Conservation (phyloP, 768 basidiomycete genomes). For the Podaxis pistillaris region DNA sequence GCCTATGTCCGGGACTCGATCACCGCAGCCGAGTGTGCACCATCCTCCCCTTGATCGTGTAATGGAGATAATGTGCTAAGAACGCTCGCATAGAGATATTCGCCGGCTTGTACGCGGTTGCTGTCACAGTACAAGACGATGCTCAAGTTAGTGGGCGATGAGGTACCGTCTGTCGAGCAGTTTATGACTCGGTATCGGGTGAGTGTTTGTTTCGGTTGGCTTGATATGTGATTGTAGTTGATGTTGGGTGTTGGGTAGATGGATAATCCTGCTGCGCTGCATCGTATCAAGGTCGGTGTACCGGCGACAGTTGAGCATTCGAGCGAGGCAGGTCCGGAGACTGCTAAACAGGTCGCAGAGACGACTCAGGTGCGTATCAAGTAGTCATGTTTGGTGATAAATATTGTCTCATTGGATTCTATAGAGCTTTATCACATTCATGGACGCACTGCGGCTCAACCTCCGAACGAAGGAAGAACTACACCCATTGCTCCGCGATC, state of each 20-base stretch:
- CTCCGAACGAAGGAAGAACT: constrained; percentile 97
- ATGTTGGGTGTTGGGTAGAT: constrained; percentile 20
- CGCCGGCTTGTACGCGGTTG: constrained; percentile 92
- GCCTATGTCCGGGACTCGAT: constrained; percentile 95
- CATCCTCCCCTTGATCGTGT: constrained; percentile 1
- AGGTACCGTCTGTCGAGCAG: constrained; percentile 79
- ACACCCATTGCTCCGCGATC: constrained; percentile 90
- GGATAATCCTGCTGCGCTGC: constrained; percentile 75
- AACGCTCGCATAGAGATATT: constrained; percentile 68
- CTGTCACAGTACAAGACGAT: constrained; percentile 97
- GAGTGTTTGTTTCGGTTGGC: constrained; percentile 22
- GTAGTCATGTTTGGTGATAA: not conserved
- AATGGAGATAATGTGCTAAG: constrained; percentile 23
- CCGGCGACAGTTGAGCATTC: constrained; percentile 92
- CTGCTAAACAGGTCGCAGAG: constrained; percentile 96
- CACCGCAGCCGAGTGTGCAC: constrained; percentile 81
- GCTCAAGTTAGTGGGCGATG: constrained; percentile 90
- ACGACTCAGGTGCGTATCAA: constrained; percentile 76
- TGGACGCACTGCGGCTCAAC: constrained; percentile 93
- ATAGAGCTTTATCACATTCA: constrained; percentile 96
- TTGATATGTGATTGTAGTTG: not conserved
- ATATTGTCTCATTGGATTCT: not conserved
- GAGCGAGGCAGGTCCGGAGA: constrained; percentile 88
- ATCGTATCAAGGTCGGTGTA: constrained; percentile 87
- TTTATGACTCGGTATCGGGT: constrained; percentile 92